phyloP scores from a whole-genome alignment of 495 filamentous ascomycete genomes.

The Massariosphaeria phaeospora region DNA sequence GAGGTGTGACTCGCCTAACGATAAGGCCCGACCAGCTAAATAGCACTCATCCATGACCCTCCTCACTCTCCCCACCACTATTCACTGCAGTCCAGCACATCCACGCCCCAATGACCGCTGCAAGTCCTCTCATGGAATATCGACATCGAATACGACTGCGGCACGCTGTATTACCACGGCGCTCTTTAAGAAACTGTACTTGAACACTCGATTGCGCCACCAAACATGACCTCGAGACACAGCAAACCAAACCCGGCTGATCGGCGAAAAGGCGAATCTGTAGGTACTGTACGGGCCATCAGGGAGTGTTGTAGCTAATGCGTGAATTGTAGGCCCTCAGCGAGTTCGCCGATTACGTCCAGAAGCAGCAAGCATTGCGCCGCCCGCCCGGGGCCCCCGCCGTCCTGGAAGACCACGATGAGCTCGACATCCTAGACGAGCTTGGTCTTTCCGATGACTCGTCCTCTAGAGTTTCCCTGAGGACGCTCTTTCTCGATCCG shows the following conservation, averaged over 20 bases:
- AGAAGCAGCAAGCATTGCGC: constrained; percentile 76
- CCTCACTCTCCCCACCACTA: not conserved
- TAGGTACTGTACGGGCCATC: constrained; percentile 33
- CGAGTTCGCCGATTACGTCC: constrained; percentile 97
- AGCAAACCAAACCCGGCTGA: constrained; percentile 44
- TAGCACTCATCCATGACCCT: not conserved
- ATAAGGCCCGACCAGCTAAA: constrained; percentile 9
- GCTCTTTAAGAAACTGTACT: constrained; percentile 8
- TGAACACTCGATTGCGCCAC: not conserved
- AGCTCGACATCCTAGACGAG: constrained; percentile 87
- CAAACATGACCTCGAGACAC: constrained; percentile 29
- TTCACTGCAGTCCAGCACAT: not conserved
- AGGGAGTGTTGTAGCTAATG: not conserved
- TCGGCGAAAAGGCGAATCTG: constrained; percentile 78
- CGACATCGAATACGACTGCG: not conserved
- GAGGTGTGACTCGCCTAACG: constrained; percentile 15
- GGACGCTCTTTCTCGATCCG: constrained; percentile 67
- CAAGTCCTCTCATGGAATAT: constrained; percentile 17
- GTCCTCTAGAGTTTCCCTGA: constrained; percentile 57
- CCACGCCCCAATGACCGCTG: constrained; percentile 20
- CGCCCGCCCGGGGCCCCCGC: constrained; percentile 42
- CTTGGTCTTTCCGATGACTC: constrained; percentile 75
- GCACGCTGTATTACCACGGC: constrained; percentile 6
- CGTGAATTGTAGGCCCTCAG: constrained; percentile 65
- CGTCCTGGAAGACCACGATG: constrained; percentile 66